Evolutionary conservation across 495 filamentous ascomycete species (phyloP).

Genomic region (Lophium mytilinum): DNA sequence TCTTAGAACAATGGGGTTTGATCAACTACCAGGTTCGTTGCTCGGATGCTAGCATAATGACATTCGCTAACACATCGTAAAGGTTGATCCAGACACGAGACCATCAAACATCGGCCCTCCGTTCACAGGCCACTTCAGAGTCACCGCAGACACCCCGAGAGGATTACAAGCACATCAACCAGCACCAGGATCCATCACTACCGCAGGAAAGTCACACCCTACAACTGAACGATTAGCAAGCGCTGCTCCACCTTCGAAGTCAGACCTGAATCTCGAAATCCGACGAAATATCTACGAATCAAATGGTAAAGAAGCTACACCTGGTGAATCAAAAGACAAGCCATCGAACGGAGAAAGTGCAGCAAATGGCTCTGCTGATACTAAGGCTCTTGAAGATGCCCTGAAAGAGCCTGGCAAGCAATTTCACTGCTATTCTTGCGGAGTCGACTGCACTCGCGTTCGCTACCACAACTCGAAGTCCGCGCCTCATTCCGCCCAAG

Average conservation of each 20-base stretch:
- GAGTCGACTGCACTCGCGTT: conserved; percentile 83
- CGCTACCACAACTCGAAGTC: conserved; percentile 78
- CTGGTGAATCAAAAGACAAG: conserved; percentile 46
- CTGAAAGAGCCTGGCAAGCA: conserved; percentile 58
- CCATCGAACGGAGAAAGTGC: conserved; percentile 63
- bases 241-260: conserved; percentile 58
- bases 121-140: conserved; percentile 93
- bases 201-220: conserved; percentile 62
- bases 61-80: conserved; percentile 14
- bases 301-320: conserved; percentile 70
- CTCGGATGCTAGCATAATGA: background rate
- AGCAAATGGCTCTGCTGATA: conserved; percentile 40
- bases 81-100: conserved; percentile 93
- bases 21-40: conserved; percentile 92
- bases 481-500: conserved; percentile 46
- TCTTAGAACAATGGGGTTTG: conserved; percentile 97
- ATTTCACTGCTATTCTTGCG: conserved; percentile 80
- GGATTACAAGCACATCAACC: conserved; percentile 94
- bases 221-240: conserved; percentile 70
- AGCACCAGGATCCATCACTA: conserved; percentile 62
- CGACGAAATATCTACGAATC: conserved; percentile 93
- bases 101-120: conserved; percentile 94
- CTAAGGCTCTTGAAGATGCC: conserved; percentile 53
- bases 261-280: conserved; percentile 79
- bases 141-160: conserved; percentile 88